Evolutionary conservation across 1,139 yeast species (phyloP), one percentile per base, ranked within the genome.

Genomic region (Suhomyces coccinellae): DNA sequence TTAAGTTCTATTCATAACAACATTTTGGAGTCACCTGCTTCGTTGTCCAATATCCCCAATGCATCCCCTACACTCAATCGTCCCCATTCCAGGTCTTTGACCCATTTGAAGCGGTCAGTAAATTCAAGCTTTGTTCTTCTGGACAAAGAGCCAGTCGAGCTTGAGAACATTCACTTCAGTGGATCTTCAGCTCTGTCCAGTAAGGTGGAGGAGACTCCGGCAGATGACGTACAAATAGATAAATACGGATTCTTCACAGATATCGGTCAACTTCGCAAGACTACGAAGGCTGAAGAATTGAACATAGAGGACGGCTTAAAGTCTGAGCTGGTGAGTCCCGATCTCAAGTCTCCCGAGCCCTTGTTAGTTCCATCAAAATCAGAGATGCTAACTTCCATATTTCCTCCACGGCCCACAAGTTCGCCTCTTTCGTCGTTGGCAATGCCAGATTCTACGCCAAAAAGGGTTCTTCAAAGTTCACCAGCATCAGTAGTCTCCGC

Each of bases 231-330:
- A 47, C 58, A 53, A 30, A 70, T 80, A 7, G 84, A 79, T 52
- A 64, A 76, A 46, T 79, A 73, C 56, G 84, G 84, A 0, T 79
- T 79, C 55, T 65, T 78, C 28, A 61, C 59, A 16, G 67, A 65
- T 43, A 40, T 53, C 20, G 45, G 36, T 3, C 43, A 36, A 15
- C 15, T 34, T 8, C 24, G 36, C 13, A 34, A 34, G 11, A 22
- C 36, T 22, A 14, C 29, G 6, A 13, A 16, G 14, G 36, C n/a
- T 6, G 44, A 38, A 12, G 17, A 13, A 5, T 27, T n/a, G n/a
- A 24, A 22, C 4, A 28, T 28, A 22, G 27, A 15, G 4, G 17
- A 28, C 9, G 33, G 17, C 3, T 29, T 27, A 5, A 36, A 20
- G 7, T 29, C 39, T 15, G 22, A 13, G 3, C n/a, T 20, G 14